phyloP scores from a whole-genome alignment of 805 yeast genomes.

The Debaryomyces hansenii region DNA sequence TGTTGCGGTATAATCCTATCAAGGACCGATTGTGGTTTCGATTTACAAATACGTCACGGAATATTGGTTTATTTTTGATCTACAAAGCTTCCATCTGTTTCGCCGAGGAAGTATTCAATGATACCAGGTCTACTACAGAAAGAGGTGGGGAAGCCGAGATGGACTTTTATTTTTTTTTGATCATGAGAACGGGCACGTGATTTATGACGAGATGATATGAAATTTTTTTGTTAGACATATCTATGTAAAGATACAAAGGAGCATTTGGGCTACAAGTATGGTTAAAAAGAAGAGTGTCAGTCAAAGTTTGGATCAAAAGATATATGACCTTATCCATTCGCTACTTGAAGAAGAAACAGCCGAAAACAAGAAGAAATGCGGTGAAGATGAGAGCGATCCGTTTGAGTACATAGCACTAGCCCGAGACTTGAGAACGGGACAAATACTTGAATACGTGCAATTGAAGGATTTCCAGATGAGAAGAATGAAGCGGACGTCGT shows the following conservation, averaged over 20 bases:
- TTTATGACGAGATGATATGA: background rate
- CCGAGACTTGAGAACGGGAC: constrained; percentile 51
- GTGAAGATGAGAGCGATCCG: constrained; percentile 36
- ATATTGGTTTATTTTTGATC: too few species aligned
- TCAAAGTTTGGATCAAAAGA: constrained; percentile 50
- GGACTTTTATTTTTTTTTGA: background rate
- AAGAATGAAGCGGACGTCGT: constrained; percentile 63
- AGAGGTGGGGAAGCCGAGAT: too few species aligned
- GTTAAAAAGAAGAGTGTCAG: constrained; percentile 12
- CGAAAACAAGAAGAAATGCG: constrained; percentile 30
- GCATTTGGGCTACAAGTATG: constrained; percentile 2
- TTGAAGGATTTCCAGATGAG: constrained; percentile 64
- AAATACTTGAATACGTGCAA: constrained; percentile 60
- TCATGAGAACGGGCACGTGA: background rate
- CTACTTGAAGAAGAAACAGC: constrained; percentile 61
- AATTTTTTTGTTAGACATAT: background rate
- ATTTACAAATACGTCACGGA: too few species aligned
- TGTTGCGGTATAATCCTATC: too few species aligned
- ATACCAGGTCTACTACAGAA: too few species aligned
- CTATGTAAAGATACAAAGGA: background rate
- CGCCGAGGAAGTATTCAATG: too few species aligned
- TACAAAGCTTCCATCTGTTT: too few species aligned
- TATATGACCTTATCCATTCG: constrained; percentile 54
- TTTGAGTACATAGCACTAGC: constrained; percentile 57
- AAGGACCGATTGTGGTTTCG: too few species aligned